Base-by-base conservation (phyloP, 1,284 basidiomycete genomes). In the Pascua sp. region DNA sequence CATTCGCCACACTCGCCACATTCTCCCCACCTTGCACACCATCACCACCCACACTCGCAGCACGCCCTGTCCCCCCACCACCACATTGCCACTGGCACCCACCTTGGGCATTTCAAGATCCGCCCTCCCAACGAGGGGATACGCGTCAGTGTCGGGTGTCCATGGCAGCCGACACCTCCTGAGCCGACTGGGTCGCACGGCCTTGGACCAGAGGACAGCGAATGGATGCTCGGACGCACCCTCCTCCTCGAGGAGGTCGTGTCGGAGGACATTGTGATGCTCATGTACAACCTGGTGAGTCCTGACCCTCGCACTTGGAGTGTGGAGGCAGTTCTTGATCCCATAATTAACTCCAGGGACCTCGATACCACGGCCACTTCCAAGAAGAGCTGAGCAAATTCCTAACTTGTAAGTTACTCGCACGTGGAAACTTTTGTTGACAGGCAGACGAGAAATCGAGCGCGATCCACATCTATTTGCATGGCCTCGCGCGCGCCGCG, bases 311-410 rank as follows among this genome's bases (percentile, higher is more conserved):
- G 7, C 24, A 7, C 24, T 32, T 32, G 4, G 24, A 32, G 24
- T 32, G 24, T 32, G 24, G 24, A 32, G 24, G 24, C 24, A n/a
- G n/a, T n/a, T n/a, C n/a, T n/a, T n/a, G n/a, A 32, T 32, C 24
- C 24, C 24, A 7, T 7, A 32, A 32, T 32, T 39, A n/a, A 55
- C 24, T 4, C 13, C 52, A 76, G 72, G 76, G 77, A 1, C 76
- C 77, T 1, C 59, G 76, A 13, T 78, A 78, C 57, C 55, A 64
- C 12, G 76, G 77, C 15, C 77, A 77, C 56, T 62, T 73, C 43
- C 76, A 78, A 52, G 77, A 77, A 49, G 63, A 74, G 8, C 59
- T 75, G 11, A 73, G 73, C 17, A 72, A 70, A 54, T 78, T 78
- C 62, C 62, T 78, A 47, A 77, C 77, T 1, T 78, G 70, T 72